Percentiles rank a stretch among this genome's conserved stretches.
These are phyloP conservation scores for Ophiostoma novo-ulmi DNA, from an alignment of 2,329 filamentous ascomycete species.

Conservation along the genomic window DNA sequence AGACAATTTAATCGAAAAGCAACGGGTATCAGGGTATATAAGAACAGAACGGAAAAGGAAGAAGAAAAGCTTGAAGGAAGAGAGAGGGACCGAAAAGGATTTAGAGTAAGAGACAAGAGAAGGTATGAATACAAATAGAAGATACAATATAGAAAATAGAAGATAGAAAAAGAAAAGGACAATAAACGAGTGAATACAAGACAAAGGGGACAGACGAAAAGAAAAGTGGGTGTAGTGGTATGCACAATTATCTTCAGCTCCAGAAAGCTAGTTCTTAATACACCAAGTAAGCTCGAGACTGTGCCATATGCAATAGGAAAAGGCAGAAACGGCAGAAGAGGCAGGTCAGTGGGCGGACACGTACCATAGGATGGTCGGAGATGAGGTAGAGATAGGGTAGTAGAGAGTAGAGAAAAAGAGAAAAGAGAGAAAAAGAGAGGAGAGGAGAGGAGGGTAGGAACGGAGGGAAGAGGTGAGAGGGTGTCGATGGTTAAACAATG, in stretches of 20 bases:
- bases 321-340: not conserved
- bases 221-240: conserved; percentile 5
- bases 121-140: not conserved
- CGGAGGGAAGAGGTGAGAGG: no score
- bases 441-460: not conserved
- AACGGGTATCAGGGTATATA: not conserved
- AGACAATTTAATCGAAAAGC: not conserved
- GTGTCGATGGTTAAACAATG: not conserved
- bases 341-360: not conserved
- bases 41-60: not conserved
- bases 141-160: not conserved
- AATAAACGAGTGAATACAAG: not conserved
- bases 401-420: not conserved
- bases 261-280: not conserved
- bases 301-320: conserved; percentile 6
- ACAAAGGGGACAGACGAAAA: not conserved
- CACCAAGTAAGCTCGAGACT: not conserved
- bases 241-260: not conserved
- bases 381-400: not conserved
- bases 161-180: not conserved
- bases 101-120: not conserved
- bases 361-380: not conserved
- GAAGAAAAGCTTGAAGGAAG: not conserved
- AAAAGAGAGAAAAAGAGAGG: not conserved
- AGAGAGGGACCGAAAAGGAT: not conserved